Evolutionary conservation across 23 red algal genomes (phyloP), one percentile per base, ranked within the genome.

Genomic region (Gracilaria domingensis): DNA sequence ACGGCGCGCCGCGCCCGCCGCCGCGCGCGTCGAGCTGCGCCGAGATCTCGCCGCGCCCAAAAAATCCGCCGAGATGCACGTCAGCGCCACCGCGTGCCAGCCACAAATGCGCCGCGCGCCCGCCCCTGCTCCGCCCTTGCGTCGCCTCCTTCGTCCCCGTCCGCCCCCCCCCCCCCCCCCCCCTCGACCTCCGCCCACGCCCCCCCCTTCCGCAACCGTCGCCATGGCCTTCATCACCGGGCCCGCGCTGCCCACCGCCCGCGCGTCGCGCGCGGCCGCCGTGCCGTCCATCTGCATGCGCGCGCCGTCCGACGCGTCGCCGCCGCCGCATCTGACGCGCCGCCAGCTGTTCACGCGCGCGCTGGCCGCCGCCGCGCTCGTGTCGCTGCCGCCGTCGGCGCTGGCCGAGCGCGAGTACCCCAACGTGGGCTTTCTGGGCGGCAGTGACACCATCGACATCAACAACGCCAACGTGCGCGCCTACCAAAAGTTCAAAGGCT

Each of bases 391-490:
- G 35, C 32, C 30, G 28, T 37, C 55, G 14, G 84, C 94, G n/a
- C 26, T 25, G 14, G 97, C 97, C 51, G 86, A 93, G 49, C 95
- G 78, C 47, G 97, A 99, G 72, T 99, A 99, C 85, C 80, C 81
- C 44, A 85, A 89, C 48, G 91, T 99, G 17, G 80, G 81, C 29
- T 99, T 82, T 79, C 79, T 99, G 14, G 97, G 97, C 50, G 97
- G 97, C 39, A 55, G 81, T 48, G 97, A 99, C 59, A 86, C 75
- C 17, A 93, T 99, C 76, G 97, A 99, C 73, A 84, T 99, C 57
- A 99, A 99, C 97, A 99, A 99, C 73, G 93, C 97, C 20, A 99
- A 99, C 82, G 89, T 99, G 12, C 91, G 97, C 35, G 97, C 91
- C 26, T 99, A 96, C 83, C 45, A 76, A 17, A 96, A 94, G 85